Conservation (phyloP, 164 flowering plant genomes). For the Umbilicus rupestris region DNA sequence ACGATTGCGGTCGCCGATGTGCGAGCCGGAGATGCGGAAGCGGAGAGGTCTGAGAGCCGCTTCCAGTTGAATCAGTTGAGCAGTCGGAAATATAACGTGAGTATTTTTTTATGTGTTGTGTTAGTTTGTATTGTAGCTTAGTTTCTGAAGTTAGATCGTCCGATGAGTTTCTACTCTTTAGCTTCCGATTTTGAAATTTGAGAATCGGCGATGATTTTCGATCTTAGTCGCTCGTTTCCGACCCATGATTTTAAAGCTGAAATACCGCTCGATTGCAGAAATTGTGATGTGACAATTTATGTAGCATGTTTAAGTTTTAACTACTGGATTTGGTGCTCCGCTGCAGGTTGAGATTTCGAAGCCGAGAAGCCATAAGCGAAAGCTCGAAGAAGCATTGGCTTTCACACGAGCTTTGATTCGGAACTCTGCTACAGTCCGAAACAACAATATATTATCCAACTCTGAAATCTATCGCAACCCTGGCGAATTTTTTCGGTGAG, state of each 20-base stretch:
- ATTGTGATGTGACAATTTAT: not conserved
- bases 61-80: not conserved
- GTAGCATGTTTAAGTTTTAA: not conserved
- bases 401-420: constrained; percentile 25
- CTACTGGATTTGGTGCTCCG: not conserved
- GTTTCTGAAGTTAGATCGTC: too few species aligned
- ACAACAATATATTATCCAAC: not conserved
- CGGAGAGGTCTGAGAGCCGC: not conserved
- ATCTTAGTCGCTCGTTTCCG: too few species aligned
- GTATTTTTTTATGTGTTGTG: not conserved
- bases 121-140: not conserved
- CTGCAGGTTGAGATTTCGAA: constrained; percentile 1
- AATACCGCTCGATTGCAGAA: not conserved
- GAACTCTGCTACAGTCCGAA: constrained; percentile 16
- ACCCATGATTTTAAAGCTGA: too few species aligned
- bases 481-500: constrained; percentile 43
- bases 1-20: not conserved
- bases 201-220: too few species aligned
- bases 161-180: not conserved
- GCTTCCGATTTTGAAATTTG: not conserved
- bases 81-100: not conserved
- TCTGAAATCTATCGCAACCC: constrained; percentile 33
- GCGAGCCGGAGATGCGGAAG: not conserved
- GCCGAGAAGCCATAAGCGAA: not conserved
- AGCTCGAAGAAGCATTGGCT: constrained; percentile 9